phyloP scores from a whole-genome alignment of 371 early-diverging fungal genomes.

The Mucor indicus region DNA sequence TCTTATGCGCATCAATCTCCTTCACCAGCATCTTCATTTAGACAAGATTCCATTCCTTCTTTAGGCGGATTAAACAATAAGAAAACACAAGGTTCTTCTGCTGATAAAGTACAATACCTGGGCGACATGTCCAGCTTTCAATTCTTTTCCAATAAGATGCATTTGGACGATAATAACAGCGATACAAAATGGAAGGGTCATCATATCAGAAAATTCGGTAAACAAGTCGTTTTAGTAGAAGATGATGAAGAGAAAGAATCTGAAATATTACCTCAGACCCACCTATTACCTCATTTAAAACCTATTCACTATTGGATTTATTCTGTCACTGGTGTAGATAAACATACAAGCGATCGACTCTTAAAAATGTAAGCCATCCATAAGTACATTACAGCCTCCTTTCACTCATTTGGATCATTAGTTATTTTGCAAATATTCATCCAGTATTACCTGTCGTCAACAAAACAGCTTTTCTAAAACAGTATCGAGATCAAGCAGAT shows the following conservation, averaged over 20 bases:
- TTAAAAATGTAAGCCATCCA: slow-evolving; percentile 32
- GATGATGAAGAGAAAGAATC: slow-evolving; percentile 14
- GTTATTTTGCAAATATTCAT: slow-evolving; percentile 47
- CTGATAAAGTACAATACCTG: slow-evolving; percentile 37
- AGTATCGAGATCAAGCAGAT: slow-evolving; percentile 39
- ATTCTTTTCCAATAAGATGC: slow-evolving; percentile 41
- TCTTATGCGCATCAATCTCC: not conserved
- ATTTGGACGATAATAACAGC: slow-evolving; percentile 23
- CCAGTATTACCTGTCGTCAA: slow-evolving; percentile 48
- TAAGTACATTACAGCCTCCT: not conserved
- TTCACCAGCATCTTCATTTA: not conserved
- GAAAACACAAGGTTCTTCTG: slow-evolving; percentile 18
- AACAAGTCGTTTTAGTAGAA: slow-evolving; percentile 35
- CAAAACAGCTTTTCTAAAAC: slow-evolving; percentile 36
- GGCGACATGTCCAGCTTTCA: slow-evolving; percentile 44
- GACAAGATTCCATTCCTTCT: not conserved
- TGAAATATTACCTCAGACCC: slow-evolving; percentile 4
- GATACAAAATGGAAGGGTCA: slow-evolving; percentile 34
- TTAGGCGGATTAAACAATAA: slow-evolving; percentile 1
- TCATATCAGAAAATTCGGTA: slow-evolving; percentile 37
- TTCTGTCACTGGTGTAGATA: slow-evolving; percentile 34
- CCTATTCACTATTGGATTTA: slow-evolving; percentile 37
- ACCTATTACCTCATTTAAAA: slow-evolving; percentile 4
- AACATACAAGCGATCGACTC: slow-evolving; percentile 36
- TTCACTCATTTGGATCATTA: slow-evolving; percentile 1